A percentile compares a stretch with the other conserved stretches of the same genome.
phyloP scores from a whole-genome alignment of 2,329 filamentous ascomycete genomes.

The Grosmannia penicillata region DNA sequence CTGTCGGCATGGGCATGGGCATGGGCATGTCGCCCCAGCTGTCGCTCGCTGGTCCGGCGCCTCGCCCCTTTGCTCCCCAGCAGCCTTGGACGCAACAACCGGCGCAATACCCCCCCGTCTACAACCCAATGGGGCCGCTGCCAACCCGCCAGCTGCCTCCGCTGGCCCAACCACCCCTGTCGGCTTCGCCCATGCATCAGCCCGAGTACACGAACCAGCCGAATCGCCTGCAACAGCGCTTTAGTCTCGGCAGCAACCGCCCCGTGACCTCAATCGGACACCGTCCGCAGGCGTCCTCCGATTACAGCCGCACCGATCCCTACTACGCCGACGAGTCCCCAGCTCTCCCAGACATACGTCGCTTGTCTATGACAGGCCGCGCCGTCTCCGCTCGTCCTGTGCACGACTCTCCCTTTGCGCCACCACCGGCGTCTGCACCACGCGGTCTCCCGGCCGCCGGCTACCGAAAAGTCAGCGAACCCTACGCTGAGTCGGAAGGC shows the following conservation, averaged over 20 bases:
- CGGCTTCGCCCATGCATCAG: neutral
- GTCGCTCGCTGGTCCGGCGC: neutral
- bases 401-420: constrained; percentile 14
- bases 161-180: neutral
- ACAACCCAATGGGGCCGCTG: neutral
- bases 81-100: neutral
- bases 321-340: constrained; percentile 25
- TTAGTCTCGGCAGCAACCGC: constrained; percentile 12
- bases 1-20: no score
- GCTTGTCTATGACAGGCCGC: constrained; percentile 33
- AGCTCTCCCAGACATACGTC: constrained; percentile 18
- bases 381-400: constrained; percentile 26
- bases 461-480: constrained; percentile 20
- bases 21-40: no score
- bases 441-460: constrained; percentile 13
- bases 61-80: neutral
- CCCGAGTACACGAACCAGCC: neutral
- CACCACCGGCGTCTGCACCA: constrained; percentile 13
- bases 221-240: constrained; percentile 12
- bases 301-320: constrained; percentile 22
- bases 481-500: constrained; percentile 19
- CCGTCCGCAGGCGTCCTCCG: constrained; percentile 13
- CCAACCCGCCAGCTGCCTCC: neutral
- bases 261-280: constrained; percentile 25
- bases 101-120: neutral